A percentile compares a stretch with the other conserved stretches of the same genome.
Conservation (phyloP, 106 monocot species). For the Cymbidium sinense region DNA sequence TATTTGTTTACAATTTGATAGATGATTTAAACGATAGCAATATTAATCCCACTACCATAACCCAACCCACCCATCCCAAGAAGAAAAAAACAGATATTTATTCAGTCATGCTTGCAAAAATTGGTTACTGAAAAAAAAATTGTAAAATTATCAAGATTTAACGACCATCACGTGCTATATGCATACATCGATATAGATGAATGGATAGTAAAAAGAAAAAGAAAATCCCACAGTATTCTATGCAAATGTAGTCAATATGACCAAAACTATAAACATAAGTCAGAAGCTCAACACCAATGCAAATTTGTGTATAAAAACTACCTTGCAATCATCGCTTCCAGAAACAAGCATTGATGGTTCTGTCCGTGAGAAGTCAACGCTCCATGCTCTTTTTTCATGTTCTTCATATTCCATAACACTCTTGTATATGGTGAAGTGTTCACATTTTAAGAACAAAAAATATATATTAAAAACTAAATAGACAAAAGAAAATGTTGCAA, state of each 20-base stretch:
- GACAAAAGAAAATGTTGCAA: slow-evolving; percentile 12
- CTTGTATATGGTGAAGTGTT: slow-evolving; percentile 7
- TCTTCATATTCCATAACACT: slow-evolving; percentile 99
- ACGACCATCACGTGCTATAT: neutral
- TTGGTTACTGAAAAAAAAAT: neutral
- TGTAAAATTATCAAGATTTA: neutral
- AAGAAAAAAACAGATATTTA: neutral
- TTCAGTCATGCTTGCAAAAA: neutral
- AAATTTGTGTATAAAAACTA: slow-evolving; percentile 14
- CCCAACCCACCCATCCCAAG: neutral
- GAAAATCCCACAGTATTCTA: neutral
- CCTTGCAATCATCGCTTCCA: slow-evolving; percentile 98
- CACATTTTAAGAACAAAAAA: neutral
- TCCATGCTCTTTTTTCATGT: slow-evolving; percentile 98
- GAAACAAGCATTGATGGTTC: slow-evolving; percentile 96
- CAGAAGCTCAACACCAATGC: neutral
- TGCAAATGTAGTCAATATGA: neutral
- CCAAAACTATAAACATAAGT: neutral
- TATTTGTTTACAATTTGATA: too few relatives aligned
- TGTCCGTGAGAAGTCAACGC: slow-evolving; percentile 95
- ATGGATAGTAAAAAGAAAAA: neutral
- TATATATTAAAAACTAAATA: slow-evolving; percentile 1
- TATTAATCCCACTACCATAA: neutral
- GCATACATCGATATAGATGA: neutral
- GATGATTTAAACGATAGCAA: neutral